Base-by-base conservation (phyloP, 768 basidiomycete species). In the Lactarius indigo region DNA sequence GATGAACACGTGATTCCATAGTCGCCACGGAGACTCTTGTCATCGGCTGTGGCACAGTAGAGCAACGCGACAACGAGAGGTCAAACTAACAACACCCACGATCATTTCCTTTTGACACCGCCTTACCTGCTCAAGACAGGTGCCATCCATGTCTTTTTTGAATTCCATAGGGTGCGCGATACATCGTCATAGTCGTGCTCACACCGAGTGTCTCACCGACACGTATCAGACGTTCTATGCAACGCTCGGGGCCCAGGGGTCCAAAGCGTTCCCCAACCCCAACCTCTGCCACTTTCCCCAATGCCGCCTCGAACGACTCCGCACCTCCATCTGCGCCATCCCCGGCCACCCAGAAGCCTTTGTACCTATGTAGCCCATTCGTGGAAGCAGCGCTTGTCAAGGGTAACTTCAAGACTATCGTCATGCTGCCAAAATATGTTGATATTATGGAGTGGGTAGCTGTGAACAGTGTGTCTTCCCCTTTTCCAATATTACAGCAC, bases 361-460 rank as follows among this genome's bases (percentile, higher is more conserved):
- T 98, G 20, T 97, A 96, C 74, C 84, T 98, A 13, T 96, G 91
- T 76, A 91, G 91, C 62, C 96, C 96, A 3, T 98, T 98, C 76
- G 93, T 91, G 63, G 95, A 96, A 72, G 90, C 94, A 2, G 94
- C 96, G 0, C 84, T 98, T 54, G 96, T 98, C 66, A 98, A 96
- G 76, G 96, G 96, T 28, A 97, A 95, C 78, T 98, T 97, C 82
- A 98, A 96, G 81, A 97, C 95, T 3, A 98, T 98, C 73, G 95
- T 98, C 64, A 91, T 94, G 78, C 83, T 94, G 62, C 96, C 96
- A 8, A 97, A 96, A 76, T 97, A 96, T 72, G 90, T 92, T 33
- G 94, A 96, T 74, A 88, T 93, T 65, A 96, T 94, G 84, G 95
- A 97, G 75, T 97, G 95, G 95, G 95, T 96, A 33, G 95, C 94